phyloP scores from a whole-genome alignment of 208 protist genomes.

The Crithidia thermophila region DNA sequence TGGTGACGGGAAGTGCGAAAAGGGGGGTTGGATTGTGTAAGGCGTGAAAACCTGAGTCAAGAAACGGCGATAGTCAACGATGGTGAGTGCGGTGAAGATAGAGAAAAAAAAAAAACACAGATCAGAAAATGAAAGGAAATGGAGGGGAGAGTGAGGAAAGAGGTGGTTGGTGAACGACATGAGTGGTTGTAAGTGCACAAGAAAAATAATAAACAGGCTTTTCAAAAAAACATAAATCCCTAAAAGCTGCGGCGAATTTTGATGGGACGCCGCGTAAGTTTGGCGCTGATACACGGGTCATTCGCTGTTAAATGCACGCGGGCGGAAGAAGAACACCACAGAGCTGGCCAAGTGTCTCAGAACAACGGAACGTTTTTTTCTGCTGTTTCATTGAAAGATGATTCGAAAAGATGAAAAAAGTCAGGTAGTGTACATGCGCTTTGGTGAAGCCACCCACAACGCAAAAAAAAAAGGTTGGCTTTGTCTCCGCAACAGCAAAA shows the following conservation, averaged over 20 bases:
- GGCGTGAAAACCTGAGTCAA: constrained; percentile 41
- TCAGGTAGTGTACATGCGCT: not conserved
- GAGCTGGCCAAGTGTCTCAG: not conserved
- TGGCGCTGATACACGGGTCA: no score
- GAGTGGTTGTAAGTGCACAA: no score
- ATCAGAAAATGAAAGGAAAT: constrained; percentile 39
- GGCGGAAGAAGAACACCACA: constrained; percentile 2
- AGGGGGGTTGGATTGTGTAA: not conserved
- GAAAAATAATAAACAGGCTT: no score
- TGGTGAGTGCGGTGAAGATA: not conserved
- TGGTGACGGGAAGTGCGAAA: constrained; percentile 49
- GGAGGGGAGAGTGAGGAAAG: constrained; percentile 11
- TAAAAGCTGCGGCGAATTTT: no score
- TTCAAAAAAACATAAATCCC: no score
- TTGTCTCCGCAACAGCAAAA: no score
- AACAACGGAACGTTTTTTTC: not conserved
- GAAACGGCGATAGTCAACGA: not conserved
- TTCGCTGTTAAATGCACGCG: no score
- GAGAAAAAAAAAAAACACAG: constrained; percentile 1
- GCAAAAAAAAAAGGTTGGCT: not conserved
- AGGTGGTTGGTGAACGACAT: no score
- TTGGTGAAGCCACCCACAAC: not conserved
- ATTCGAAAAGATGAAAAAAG: not conserved
- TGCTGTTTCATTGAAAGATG: not conserved
- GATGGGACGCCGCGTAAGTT: no score